Percentiles rank a stretch among this genome's conserved stretches.
These are phyloP conservation scores for Orbilia brochopaga DNA, from an alignment of 2,329 filamentous ascomycete species.

Conservation along the genomic window DNA sequence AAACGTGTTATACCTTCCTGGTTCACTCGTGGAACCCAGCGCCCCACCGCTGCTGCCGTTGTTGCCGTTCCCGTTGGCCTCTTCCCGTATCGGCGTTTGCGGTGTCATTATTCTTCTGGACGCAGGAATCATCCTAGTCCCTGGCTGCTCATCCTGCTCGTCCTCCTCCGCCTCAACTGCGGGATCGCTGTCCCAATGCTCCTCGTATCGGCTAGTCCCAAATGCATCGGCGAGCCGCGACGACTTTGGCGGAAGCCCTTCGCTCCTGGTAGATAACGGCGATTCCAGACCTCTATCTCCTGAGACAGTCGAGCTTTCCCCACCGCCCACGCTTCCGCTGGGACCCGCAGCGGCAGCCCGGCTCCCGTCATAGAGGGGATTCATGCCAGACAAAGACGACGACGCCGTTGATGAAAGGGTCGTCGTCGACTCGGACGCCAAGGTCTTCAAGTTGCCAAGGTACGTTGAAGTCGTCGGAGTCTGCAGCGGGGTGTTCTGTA, in stretches of 20 bases:
- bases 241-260: slow-evolving; percentile 16
- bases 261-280: slow-evolving; percentile 46
- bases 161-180: slow-evolving; percentile 36
- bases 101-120: slow-evolving; percentile 50
- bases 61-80: slow-evolving; percentile 23
- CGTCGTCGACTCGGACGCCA: slow-evolving; percentile 43
- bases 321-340: slow-evolving; percentile 7
- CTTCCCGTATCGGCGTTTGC: slow-evolving; percentile 46
- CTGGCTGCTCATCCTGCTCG: slow-evolving; percentile 34
- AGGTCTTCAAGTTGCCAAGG: slow-evolving; percentile 28
- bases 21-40: slow-evolving; percentile 44
- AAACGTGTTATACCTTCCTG: slow-evolving; percentile 51
- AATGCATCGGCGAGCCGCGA: slow-evolving; percentile 30
- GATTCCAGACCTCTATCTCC: slow-evolving; percentile 37
- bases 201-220: slow-evolving; percentile 30
- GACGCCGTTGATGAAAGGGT: slow-evolving; percentile 47
- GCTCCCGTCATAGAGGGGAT: slow-evolving; percentile 38
- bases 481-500: slow-evolving; percentile 45
- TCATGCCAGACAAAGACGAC: slow-evolving; percentile 41
- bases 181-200: slow-evolving; percentile 38
- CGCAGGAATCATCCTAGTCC: slow-evolving; percentile 47
- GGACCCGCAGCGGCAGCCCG: slow-evolving; percentile 15
- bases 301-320: slow-evolving; percentile 44
- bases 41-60: slow-evolving; percentile 34
- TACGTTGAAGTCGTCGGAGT: slow-evolving; percentile 48